Evolutionary conservation across 345 rosid species (phyloP).

Genomic region (Reutealis trisperma): DNA sequence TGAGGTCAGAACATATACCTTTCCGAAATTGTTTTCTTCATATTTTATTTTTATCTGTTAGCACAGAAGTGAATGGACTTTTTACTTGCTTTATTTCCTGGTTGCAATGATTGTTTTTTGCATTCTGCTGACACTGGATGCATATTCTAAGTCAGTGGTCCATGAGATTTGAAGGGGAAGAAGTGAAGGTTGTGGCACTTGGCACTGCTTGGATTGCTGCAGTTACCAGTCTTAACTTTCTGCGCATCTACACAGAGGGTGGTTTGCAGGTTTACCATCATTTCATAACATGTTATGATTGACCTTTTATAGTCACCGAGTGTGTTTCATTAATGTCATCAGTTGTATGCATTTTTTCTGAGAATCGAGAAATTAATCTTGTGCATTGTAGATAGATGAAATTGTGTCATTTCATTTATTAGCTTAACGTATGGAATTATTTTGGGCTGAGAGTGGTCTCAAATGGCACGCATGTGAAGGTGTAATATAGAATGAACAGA

Average conservation of each 20-base stretch:
- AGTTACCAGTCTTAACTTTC: slow-evolving; percentile 82
- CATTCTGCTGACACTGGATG: slow-evolving; percentile 31
- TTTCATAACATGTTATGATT: slow-evolving; percentile 14
- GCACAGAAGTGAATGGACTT: background rate
- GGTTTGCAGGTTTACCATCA: slow-evolving; percentile 81
- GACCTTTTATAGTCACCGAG: background rate
- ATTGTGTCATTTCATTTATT: background rate
- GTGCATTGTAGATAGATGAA: background rate
- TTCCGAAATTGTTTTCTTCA: slow-evolving; percentile 12
- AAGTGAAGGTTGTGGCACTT: slow-evolving; percentile 84
- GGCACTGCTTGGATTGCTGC: slow-evolving; percentile 96
- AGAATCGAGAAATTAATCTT: background rate
- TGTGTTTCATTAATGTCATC: background rate
- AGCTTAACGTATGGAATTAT: background rate
- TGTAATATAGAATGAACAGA: background rate
- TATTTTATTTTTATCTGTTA: slow-evolving; percentile 1
- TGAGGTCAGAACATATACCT: slow-evolving; percentile 55
- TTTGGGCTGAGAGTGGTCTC: background rate
- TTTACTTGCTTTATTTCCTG: background rate
- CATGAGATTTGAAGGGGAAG: slow-evolving; percentile 97
- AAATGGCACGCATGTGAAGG: background rate
- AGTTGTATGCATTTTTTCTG: background rate
- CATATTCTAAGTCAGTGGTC: slow-evolving; percentile 72
- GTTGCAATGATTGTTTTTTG: slow-evolving; percentile 1
- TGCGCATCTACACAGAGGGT: slow-evolving; percentile 83